phyloP scores from a whole-genome alignment of 2,329 filamentous ascomycete species.

The Clarireedia homoeocarpa region DNA sequence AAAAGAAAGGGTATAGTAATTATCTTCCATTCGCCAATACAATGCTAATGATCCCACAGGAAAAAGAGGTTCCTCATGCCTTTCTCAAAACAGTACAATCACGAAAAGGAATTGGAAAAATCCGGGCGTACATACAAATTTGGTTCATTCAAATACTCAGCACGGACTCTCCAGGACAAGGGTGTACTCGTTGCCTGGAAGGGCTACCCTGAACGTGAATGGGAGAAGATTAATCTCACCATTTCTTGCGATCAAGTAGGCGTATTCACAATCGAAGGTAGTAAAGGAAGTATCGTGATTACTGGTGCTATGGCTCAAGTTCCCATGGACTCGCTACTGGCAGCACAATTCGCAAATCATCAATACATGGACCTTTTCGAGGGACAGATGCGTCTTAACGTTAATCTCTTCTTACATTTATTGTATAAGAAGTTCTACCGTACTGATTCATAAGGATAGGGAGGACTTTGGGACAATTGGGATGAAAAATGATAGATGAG shows the following conservation, averaged over 20 bases:
- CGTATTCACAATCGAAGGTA: constrained; percentile 87
- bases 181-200: constrained; percentile 90
- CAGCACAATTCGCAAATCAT: constrained; percentile 94
- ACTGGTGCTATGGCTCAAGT: constrained; percentile 85
- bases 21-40: not conserved
- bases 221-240: constrained; percentile 88
- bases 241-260: constrained; percentile 92
- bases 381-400: constrained; percentile 77
- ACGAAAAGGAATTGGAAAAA: constrained; percentile 90
- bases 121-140: constrained; percentile 94
- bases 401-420: constrained; percentile 92
- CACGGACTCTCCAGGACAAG: constrained; percentile 80
- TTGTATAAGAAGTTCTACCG: constrained; percentile 98
- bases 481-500: constrained; percentile 5
- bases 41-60: constrained; percentile 33
- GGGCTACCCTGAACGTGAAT: constrained; percentile 74
- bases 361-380: constrained; percentile 96
- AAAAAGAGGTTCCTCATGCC: constrained; percentile 92
- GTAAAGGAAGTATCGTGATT: constrained; percentile 87
- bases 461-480: not conserved
- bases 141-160: constrained; percentile 95
- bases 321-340: constrained; percentile 84
- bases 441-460: constrained; percentile 38
- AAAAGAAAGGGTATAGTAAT: constrained; percentile 73
- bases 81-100: constrained; percentile 98